Conservation (phyloP, 495 filamentous ascomycete species). For the Xylaria cubensis region DNA sequence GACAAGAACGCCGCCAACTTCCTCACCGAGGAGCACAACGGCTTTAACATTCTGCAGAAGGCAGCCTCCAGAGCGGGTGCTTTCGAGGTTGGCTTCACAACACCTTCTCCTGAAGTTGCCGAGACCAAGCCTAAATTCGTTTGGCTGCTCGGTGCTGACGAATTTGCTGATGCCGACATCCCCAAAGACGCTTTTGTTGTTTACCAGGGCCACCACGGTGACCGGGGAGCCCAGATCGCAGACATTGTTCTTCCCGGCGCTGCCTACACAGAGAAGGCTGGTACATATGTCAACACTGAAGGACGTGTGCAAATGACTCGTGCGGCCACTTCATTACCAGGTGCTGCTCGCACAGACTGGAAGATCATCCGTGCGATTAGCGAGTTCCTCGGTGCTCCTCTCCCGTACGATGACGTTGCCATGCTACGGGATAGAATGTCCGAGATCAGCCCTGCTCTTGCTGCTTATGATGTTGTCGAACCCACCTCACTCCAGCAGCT, state of each 20-base stretch:
- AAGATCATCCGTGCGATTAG: slow-evolving; percentile 93
- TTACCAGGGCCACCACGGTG: slow-evolving; percentile 98
- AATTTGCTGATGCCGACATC: slow-evolving; percentile 78
- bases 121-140: slow-evolving; percentile 88
- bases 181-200: slow-evolving; percentile 95
- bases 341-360: slow-evolving; percentile 94
- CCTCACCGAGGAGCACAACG: slow-evolving; percentile 90
- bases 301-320: slow-evolving; percentile 92
- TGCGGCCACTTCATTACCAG: slow-evolving; percentile 81
- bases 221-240: slow-evolving; percentile 88
- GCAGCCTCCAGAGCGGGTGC: slow-evolving; percentile 89
- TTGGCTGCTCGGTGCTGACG: slow-evolving; percentile 96
- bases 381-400: slow-evolving; percentile 85
- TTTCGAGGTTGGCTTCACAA: slow-evolving; percentile 93
- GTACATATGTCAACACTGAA: slow-evolving; percentile 96
- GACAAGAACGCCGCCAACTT: slow-evolving; percentile 92
- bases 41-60: slow-evolving; percentile 94
- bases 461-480: slow-evolving; percentile 90
- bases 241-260: slow-evolving; percentile 94
- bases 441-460: slow-evolving; percentile 87
- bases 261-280: slow-evolving; percentile 97
- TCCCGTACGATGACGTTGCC: slow-evolving; percentile 93
- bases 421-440: slow-evolving; percentile 89
- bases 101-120: slow-evolving; percentile 77
- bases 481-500: slow-evolving; percentile 70